Evolutionary conservation across 352 stramenopile species (phyloP), one percentile per base, ranked within the genome.

Genomic region (Phytophthora fragariae): DNA sequence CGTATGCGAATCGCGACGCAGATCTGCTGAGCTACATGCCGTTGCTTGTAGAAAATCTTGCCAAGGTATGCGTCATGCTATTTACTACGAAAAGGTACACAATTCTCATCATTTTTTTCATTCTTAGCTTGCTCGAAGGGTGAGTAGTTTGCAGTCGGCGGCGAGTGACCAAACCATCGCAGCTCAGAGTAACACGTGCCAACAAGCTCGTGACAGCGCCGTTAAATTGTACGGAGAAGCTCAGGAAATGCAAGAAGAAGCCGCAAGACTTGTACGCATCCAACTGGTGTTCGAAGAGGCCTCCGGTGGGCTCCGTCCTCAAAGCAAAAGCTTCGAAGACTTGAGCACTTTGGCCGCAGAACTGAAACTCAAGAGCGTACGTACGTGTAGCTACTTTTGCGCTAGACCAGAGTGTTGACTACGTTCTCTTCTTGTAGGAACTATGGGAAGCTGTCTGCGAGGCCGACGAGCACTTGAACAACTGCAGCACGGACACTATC

Each of bases 391-490:
- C 17, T 24, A 0, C 29, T 31, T 31, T 44, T 15, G 35, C 35
- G 5, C 35, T 44, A 14, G 12, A 44, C 12, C 12, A 15, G 35
- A 15, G 1, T 21, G 35, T 15, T 14, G 2, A 44, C 35, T 9
- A 44, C 35, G 12, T 54, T n/a, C 9, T 47, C 3, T 64, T 55
- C 4, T 60, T 55, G 12, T 12, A 85, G 75, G 81, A 91, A 53
- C 37, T 94, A 0, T 94, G 85, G 87, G 61, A 87, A 14, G 77
- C 81, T 0, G 75, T 93, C 2, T 85, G 81, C 37, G 75, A 82
- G 29, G 73, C 75, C 0, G 82, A 91, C 58, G 71, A 83, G 9
- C 81, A 91, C 31, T 55, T 93, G 6, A 59, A 63, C 2, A 53
- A 29, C 0, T 85, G 71, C 37, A 79, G 80, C 14, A 60, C 66